A percentile compares a stretch with the other conserved stretches of the same genome.
These are phyloP conservation scores for Alternaria metachromatica DNA, from an alignment of 2,329 filamentous ascomycete species.

Conservation along the genomic window DNA sequence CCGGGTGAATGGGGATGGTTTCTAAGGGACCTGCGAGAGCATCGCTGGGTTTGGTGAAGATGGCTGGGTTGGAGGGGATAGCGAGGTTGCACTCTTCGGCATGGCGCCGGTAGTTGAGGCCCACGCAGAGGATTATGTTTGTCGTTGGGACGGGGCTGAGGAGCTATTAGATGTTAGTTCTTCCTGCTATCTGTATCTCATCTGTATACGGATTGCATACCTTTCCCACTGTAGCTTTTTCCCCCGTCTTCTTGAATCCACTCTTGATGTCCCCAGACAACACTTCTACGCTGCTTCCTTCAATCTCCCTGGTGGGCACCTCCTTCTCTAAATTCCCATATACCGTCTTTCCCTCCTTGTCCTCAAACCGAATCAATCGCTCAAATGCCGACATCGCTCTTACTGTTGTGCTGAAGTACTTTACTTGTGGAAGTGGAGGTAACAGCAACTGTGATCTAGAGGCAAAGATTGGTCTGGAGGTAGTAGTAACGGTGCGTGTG, in stretches of 20 bases:
- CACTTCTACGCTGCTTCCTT: slow-evolving; percentile 39
- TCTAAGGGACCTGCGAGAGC: slow-evolving; percentile 44
- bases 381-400: slow-evolving; percentile 38
- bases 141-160: slow-evolving; percentile 36
- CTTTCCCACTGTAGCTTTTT: slow-evolving; percentile 36
- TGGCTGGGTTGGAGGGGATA: slow-evolving; percentile 41
- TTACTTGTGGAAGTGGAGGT: background rate
- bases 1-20: slow-evolving; percentile 36
- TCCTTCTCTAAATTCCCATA: slow-evolving; percentile 44
- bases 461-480: background rate
- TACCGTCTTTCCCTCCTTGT: slow-evolving; percentile 34
- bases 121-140: slow-evolving; percentile 44
- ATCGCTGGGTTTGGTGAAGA: slow-evolving; percentile 47
- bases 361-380: slow-evolving; percentile 43
- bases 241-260: slow-evolving; percentile 40
- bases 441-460: background rate
- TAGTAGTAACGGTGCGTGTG: background rate
- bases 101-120: slow-evolving; percentile 45
- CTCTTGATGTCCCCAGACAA: slow-evolving; percentile 36
- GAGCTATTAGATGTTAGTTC: slow-evolving; percentile 18
- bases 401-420: slow-evolving; percentile 3
- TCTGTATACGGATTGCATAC: background rate
- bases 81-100: slow-evolving; percentile 43
- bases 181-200: no score
- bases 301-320: slow-evolving; percentile 37